Base-by-base conservation (phyloP, 2,329 filamentous ascomycete species). In the Tympanopsis confertula region DNA sequence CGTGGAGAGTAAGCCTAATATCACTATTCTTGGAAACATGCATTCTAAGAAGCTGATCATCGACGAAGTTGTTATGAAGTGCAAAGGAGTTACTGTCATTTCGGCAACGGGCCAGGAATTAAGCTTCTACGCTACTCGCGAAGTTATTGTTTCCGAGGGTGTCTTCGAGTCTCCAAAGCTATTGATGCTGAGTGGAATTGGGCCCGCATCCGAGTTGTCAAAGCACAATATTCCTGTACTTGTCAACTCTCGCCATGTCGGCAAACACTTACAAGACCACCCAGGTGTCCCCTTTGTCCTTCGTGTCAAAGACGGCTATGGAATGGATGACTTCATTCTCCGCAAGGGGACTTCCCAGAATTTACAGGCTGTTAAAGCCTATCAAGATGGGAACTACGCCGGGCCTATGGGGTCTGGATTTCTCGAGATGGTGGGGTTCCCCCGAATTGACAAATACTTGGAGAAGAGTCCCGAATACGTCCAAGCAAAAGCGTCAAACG, bases 31-130 rank as follows among this genome's bases (percentile, higher is more conserved):
- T 13, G 53, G 62, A 1, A 49, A 59, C 3, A 62, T 58, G 0
- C 57, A 66, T 37, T 69, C 70, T 14, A 76, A 74, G 57, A 58
- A 59, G 18, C 55, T 75, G 13, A 58, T 77, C 42, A 66, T 75
- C 41, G 64, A 75, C 36, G 53, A 56, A n/a, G 52, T 49, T 4
- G 55, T 53, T 10, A 58, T 55, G 35, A 58, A 51, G 5, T 59
- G 54, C 14, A 56, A 55, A 5, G 69, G 69, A 14, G 65, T 75
- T 3, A 61, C 59, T 7, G 63, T 69, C 10, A 59, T 71, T 35
- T 57, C 52, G 5, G 47, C 56, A 3, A 46, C 52, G 12, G 61
- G 61, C 18, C 42, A 63, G 10, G 13, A 61, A 65, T 37, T 54
- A 65, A 62, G 48, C 20, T 60, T 76, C 42, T 56, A 53, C 5